Evolutionary conservation across 2,329 filamentous ascomycete genomes (phyloP), one percentile per base, ranked within the genome.

Genomic region (Exophiala viscosa): DNA sequence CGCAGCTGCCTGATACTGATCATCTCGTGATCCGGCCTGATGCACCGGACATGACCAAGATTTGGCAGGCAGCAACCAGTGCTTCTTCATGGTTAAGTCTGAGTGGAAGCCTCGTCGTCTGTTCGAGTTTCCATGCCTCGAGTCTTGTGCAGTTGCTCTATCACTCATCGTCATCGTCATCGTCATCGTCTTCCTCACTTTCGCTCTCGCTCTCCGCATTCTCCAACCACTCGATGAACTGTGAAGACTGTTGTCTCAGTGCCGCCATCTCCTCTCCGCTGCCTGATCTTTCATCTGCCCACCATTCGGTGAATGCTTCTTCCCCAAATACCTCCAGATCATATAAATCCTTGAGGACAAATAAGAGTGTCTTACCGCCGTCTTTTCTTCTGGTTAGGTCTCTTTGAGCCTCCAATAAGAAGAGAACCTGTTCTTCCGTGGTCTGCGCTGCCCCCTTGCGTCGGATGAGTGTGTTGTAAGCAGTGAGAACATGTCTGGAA

Each of bases 231-330:
- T 95, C 88, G 40, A 97, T 84, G 68, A 97, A 82, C 47, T 85
- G 83, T 64, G 83, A 78, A 52, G 88, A 90, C 73, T 87, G 87
- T 55, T 81, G 81, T 67, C 85, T 85, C 13, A 96, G 82, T 45
- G 73, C 79, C 54, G 71, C 71, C 84, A 96, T 82, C 48, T 81
- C 80, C 50, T 87, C 86, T 11, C 77, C 83, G 50, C 83, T 84
- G 18, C 73, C 79, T 5, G 86, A 85, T 64, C 84, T 77, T 70
- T 80, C 77, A 67, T 95, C 86, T 15, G 77, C 81, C 91, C 91
- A 97, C 93, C 93, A 99, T 43, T 81, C 80, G 63, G 92, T 73
- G 60, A 96, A 88, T 0, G 87, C 90, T 38, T 96, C 91, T 65
- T 96, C 90, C 67, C 96, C 90, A 1, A 96, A 73, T 13, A 95